Base-by-base conservation (phyloP, 441 rosid species). In the Corymbia citriodora region DNA sequence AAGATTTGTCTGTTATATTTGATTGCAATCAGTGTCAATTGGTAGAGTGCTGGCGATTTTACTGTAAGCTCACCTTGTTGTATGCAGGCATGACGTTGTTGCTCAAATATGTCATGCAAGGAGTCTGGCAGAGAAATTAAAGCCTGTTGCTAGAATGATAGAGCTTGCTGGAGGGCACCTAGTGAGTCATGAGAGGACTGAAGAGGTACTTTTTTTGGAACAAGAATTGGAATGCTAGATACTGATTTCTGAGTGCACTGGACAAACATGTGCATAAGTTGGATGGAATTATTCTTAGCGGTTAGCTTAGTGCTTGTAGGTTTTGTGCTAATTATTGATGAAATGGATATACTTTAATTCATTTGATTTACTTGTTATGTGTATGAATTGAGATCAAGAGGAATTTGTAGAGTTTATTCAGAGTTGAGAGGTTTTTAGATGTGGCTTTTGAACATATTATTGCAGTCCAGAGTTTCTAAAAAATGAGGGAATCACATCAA, bases 81-180 rank as follows among this genome's bases (percentile, higher is more conserved):
- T 93, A 85, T 89, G 53, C 89, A 98, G 99, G 94, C 93, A 95
- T 89, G 99, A 98, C 90, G 93, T 98, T 89, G 97, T 98, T 93
- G 99, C 99, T 57, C 99, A 96, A 92, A 94, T 98, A 87, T 93
- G 91, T 92, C 89, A 97, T 90, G 99, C 99, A 82, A 96, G 94
- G 93, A 96, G 94, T 91, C 96, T 98, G 72, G 99, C 99, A 23
- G 95, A 94, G 94, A 97, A 92, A 93, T 93, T 98, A 89, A 93
- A 95, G 63, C 99, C 99, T 14, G 94, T 92, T 55, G 97, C 99
- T 88, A 97, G 95, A 93, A 96, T 98, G 99, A 92, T 97, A 90
- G 99, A 98, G 91, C 99, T 98, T 92, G 98, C 95, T 87, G 99
- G 99, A 40, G 99, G 99, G 70, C 99, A 98, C 95, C 96, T 98